Base-by-base conservation (phyloP, 345 rosid genomes). In the Toxicodendron radicans region DNA sequence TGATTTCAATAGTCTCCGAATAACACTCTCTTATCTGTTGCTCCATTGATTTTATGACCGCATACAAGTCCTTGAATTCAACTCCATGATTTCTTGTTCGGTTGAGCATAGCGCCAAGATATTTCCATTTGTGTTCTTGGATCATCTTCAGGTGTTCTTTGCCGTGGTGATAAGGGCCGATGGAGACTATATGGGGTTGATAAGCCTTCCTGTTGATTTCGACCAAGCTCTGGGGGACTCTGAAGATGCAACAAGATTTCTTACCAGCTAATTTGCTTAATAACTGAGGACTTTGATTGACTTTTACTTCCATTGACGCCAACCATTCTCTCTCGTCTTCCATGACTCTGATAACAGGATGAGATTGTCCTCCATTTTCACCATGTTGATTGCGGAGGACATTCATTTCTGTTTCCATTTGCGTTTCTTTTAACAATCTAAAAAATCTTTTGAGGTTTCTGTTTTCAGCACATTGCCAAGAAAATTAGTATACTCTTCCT, bases 81-180 rank as follows among this genome's bases (percentile, higher is more conserved):
- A 73, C 33, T 1, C 76, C 78, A 2, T 59, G 27, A 32, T 16
- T 10, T 0, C 30, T 46, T 1, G 67, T 56, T 69, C 73, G 83
- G 18, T 58, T 45, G 13, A 84, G 77, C 24, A 87, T 66, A 3
- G 78, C 13, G 0, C 49, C 63, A 2, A 87, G 79, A 56, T 67
- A 81, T 16, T 73, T 58, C 71, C 82, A 68, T 45, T 87, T 89
- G 82, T 87, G 93, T 66, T 87, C 81, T 63, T 87, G 75, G 49
- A 89, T 79, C 86, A 83, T 83, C 74, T 64, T 11, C 33, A 87
- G 75, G 23, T 77, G 81, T 7, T 32, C 58, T 35, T 76, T 75
- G 11, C 82, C 86, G 27, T 80, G 80, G 80, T 82, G 87, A 27
- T 82, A 84, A 4, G 87, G 88, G 0, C 87, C 89, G 1, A 85